These are phyloP conservation scores for Leccinum pellstonianum DNA, from an alignment of 768 basidiomycete species.

Conservation along the genomic window DNA sequence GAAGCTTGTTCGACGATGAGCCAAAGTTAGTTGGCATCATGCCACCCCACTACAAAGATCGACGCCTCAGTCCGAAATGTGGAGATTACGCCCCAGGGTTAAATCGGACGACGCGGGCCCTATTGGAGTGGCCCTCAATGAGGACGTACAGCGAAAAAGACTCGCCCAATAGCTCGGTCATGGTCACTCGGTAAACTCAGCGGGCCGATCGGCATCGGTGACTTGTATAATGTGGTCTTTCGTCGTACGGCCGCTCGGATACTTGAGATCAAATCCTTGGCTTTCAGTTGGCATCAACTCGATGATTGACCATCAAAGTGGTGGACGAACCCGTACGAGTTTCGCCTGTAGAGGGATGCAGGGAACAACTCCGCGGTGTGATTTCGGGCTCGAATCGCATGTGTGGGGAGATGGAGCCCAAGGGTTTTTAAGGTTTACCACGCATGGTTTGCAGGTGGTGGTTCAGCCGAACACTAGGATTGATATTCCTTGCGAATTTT, in stretches of 20 bases:
- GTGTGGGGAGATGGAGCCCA: conserved; percentile 1
- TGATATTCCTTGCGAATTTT: neutral
- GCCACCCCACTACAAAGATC: neutral
- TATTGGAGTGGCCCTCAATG: neutral
- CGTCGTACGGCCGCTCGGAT: conserved; percentile 1
- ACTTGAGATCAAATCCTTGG: neutral
- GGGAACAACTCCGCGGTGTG: neutral
- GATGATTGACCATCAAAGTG: neutral
- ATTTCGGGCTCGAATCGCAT: neutral
- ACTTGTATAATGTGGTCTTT: conserved; percentile 1
- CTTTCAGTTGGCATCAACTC: neutral
- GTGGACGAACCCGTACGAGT: neutral
- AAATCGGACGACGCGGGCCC: neutral
- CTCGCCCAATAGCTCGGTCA: conserved; percentile 11
- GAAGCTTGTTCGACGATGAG: neutral
- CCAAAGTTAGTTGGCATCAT: neutral
- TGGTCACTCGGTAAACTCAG: neutral
- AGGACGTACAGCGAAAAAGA: conserved; percentile 26
- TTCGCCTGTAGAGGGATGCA: neutral
- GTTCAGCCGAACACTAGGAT: neutral
- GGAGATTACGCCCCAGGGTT: neutral
- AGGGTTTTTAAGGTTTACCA: conserved; percentile 1
- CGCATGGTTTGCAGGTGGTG: conserved; percentile 1
- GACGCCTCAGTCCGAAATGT: neutral
- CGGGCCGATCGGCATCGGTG: conserved; percentile 26